Evolutionary conservation across 345 rosid genomes (phyloP).

Genomic region (Alliaria petiolata): DNA sequence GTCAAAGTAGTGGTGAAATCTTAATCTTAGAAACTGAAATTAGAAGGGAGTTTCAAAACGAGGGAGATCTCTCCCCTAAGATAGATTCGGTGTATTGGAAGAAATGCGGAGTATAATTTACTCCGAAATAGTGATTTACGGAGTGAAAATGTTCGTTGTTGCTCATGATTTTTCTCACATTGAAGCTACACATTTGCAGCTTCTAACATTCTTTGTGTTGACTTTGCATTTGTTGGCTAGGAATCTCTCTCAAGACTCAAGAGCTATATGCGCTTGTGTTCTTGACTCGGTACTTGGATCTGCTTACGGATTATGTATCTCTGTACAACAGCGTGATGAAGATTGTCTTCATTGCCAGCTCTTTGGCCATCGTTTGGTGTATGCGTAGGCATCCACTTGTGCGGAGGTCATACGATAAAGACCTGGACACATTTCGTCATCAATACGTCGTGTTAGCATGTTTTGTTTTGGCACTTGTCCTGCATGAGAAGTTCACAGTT

Average conservation of each 20-base stretch:
- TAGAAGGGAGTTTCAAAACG: not conserved
- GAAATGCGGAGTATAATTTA: not conserved
- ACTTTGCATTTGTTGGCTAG: constrained; percentile 36
- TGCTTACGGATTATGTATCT: constrained; percentile 70
- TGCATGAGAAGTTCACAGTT: constrained; percentile 73
- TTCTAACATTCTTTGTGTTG: not conserved
- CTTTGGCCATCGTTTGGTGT: constrained; percentile 88
- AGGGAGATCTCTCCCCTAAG: no score
- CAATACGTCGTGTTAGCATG: constrained; percentile 49
- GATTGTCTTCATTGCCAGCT: constrained; percentile 76
- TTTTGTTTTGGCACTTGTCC: constrained; percentile 55
- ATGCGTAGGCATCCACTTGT: constrained; percentile 74
- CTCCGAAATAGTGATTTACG: not conserved
- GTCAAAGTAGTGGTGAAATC: constrained; percentile 6
- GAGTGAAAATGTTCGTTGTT: not conserved
- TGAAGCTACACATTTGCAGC: not conserved
- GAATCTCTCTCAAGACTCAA: constrained; percentile 89
- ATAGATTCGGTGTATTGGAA: not conserved
- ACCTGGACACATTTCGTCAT: constrained; percentile 89
- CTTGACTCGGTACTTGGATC: constrained; percentile 83
- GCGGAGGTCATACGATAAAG: constrained; percentile 66
- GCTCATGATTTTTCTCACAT: not conserved
- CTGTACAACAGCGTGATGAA: constrained; percentile 88
- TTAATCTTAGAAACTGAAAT: not conserved
- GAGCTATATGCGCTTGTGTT: constrained; percentile 89